Evolutionary conservation across 1,284 basidiomycete species (phyloP).

Genomic region (Cutaneotrichosporon sp.): DNA sequence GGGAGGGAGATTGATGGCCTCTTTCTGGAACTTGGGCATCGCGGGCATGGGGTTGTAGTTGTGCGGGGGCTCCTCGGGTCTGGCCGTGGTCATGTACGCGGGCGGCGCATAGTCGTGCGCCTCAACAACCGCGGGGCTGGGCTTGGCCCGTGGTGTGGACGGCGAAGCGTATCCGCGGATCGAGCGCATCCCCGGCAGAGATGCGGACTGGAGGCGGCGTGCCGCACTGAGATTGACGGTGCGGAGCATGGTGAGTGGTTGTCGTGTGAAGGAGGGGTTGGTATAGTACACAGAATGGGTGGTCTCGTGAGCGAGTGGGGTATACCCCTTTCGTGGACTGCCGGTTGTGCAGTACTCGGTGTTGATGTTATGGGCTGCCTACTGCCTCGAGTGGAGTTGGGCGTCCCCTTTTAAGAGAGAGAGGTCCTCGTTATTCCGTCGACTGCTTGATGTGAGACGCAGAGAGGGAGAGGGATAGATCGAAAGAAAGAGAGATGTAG

Average conservation of each 20-base stretch:
- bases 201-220: conserved; percentile 2
- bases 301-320: conserved; percentile 1
- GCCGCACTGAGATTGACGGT: conserved; percentile 10
- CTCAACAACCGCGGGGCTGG: neutral
- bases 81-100: conserved; percentile 1
- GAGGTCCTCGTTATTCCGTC: too few species aligned
- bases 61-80: conserved; percentile 12
- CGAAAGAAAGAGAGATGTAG: too few species aligned
- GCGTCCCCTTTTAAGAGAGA: neutral
- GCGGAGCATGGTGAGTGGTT: conserved; percentile 15
- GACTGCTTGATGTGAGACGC: neutral
- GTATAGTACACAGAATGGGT: neutral
- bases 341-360: neutral
- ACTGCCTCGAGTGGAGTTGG: neutral
- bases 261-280: neutral
- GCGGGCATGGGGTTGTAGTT: conserved; percentile 9
- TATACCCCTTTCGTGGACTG: neutral
- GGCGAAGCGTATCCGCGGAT: conserved; percentile 9
- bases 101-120: conserved; percentile 9
- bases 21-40: neutral
- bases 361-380: too few species aligned
- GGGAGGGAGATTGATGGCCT: conserved; percentile 19
- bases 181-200: neutral
- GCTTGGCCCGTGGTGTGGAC: conserved; percentile 8
- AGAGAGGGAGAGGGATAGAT: neutral